Percentiles rank a stretch among this genome's conserved stretches.
Conservation (phyloP, 108 stramenopile species). For the Phaeodactylum tricornutum region DNA sequence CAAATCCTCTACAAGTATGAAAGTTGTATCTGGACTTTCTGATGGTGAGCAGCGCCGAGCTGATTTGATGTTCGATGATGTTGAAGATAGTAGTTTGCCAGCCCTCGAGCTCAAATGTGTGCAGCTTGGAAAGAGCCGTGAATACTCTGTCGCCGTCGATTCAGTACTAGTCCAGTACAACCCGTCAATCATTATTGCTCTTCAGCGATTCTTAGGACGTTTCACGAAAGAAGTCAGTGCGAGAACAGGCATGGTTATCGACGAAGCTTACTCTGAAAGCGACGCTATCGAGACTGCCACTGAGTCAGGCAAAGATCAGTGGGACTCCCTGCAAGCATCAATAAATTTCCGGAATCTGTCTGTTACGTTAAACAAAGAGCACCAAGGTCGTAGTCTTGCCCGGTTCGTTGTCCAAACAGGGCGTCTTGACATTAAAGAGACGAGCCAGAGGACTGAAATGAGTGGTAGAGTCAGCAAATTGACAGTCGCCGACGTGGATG, state of each 20-base stretch:
- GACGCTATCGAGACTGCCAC: not conserved
- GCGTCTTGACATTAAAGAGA: conserved; percentile 1
- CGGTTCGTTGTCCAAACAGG: conserved; percentile 14
- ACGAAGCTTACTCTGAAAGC: conserved; percentile 2
- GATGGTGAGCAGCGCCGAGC: no score
- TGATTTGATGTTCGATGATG: no score
- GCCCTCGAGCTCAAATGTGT: no score
- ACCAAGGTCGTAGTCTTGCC: conserved; percentile 50
- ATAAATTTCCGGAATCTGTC: conserved; percentile 7
- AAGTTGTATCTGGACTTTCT: no score
- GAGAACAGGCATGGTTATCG: not conserved
- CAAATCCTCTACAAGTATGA: no score
- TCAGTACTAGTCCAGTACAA: conserved; percentile 82
- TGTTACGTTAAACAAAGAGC: conserved; percentile 61
- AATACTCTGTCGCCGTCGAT: conserved; percentile 8
- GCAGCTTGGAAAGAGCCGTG: conserved; percentile 4
- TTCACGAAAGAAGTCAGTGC: conserved; percentile 31
- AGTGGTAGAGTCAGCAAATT: no score
- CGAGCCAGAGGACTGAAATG: no score
- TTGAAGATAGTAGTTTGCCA: no score
- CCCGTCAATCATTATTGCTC: conserved; percentile 62
- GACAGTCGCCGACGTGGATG: no score
- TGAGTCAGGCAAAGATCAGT: not conserved
- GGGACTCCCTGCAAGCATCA: not conserved
- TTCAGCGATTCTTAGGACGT: conserved; percentile 61